phyloP scores from a whole-genome alignment of 305 asterid species.

The Withania somnifera region DNA sequence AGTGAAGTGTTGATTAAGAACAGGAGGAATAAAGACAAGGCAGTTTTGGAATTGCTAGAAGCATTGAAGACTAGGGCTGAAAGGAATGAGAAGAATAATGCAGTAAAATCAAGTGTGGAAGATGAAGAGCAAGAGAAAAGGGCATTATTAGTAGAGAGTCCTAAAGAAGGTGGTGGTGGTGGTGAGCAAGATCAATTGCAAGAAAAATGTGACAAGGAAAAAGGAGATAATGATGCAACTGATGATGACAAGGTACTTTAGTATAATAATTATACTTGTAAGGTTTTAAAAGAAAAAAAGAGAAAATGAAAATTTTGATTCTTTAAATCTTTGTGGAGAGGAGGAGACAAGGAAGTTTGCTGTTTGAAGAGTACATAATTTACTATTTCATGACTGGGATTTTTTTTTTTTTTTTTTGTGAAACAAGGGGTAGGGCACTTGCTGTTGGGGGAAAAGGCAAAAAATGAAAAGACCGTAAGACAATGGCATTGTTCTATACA shows the following conservation, averaged over 20 bases:
- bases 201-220: background rate
- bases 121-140: slow-evolving; percentile 74
- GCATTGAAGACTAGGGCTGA: slow-evolving; percentile 35
- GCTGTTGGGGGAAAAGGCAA: background rate
- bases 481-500: background rate
- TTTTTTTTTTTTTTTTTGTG: background rate
- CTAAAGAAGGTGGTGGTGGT: slow-evolving; percentile 24
- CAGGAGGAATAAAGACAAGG: slow-evolving; percentile 40
- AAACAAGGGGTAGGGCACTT: background rate
- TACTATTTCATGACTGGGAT: background rate
- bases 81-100: slow-evolving; percentile 7
- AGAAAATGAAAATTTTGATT: background rate
- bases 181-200: background rate
- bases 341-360: background rate
- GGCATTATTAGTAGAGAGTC: slow-evolving; percentile 71
- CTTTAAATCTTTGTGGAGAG: background rate
- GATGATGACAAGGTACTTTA: background rate
- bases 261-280: background rate
- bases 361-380: background rate
- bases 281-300: background rate
- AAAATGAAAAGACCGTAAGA: background rate
- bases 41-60: slow-evolving; percentile 44
- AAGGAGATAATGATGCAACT: background rate
- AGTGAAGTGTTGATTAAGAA: slow-evolving; percentile 74
- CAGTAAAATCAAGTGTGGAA: slow-evolving; percentile 15